phyloP scores from a whole-genome alignment of 106 monocot genomes.

The Chionographis japonica region DNA sequence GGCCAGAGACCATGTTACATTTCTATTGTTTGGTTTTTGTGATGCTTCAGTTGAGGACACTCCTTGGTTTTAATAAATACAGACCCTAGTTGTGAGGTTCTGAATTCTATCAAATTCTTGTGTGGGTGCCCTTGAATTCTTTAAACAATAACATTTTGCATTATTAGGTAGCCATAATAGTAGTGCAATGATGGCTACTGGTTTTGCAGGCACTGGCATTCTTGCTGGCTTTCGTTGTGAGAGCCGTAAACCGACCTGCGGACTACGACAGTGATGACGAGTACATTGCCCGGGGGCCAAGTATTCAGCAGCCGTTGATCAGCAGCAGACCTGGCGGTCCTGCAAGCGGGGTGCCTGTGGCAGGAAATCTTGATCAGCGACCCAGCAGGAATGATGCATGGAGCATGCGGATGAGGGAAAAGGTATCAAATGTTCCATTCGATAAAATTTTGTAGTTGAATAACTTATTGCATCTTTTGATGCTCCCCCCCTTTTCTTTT shows the following conservation, averaged over 20 bases:
- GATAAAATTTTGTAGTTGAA: background rate
- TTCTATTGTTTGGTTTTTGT: no score
- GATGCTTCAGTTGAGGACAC: no score
- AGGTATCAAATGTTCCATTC: slow-evolving; percentile 28
- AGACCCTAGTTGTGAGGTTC: no score
- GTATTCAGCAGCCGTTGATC: slow-evolving; percentile 53
- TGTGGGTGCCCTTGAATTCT: no score
- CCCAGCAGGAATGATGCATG: slow-evolving; percentile 78
- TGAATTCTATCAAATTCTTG: no score
- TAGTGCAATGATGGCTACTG: background rate
- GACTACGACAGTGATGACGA: slow-evolving; percentile 76
- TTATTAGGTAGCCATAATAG: no score
- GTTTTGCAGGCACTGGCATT: slow-evolving; percentile 44
- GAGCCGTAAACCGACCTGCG: slow-evolving; percentile 40
- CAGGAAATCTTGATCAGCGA: slow-evolving; percentile 45
- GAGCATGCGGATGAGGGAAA: slow-evolving; percentile 80
- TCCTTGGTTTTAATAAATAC: no score
- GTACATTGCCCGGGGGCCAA: slow-evolving; percentile 34
- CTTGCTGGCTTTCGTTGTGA: slow-evolving; percentile 53
- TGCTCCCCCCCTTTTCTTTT: background rate
- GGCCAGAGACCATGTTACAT: no score
- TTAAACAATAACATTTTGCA: no score
- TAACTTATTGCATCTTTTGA: background rate
- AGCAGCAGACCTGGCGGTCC: slow-evolving; percentile 29
- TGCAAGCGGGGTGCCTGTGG: slow-evolving; percentile 35